These are phyloP conservation scores for Mallotus japonicus DNA, from an alignment of 441 rosid genomes.

Conservation along the genomic window DNA sequence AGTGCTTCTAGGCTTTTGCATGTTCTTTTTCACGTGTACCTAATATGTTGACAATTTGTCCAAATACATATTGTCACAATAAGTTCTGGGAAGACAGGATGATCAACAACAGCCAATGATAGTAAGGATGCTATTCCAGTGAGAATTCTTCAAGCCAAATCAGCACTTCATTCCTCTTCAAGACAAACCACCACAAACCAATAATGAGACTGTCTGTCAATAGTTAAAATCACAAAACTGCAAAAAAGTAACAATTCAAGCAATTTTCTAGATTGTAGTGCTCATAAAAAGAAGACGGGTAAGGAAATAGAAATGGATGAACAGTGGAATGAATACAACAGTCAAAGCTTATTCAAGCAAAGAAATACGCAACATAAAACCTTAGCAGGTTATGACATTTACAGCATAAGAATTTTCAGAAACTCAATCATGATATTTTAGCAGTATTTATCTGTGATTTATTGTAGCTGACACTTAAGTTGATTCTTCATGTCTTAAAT, in stretches of 20 bases:
- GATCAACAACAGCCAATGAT: background rate
- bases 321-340: too few relatives aligned
- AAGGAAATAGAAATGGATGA: background rate
- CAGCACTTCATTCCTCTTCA: slow-evolving; percentile 83
- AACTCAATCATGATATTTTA: background rate
- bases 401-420: background rate
- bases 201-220: slow-evolving; percentile 11
- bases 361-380: background rate
- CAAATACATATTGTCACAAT: background rate
- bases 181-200: slow-evolving; percentile 13
- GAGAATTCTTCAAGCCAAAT: slow-evolving; percentile 81
- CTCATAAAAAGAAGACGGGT: too few relatives aligned
- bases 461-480: too few relatives aligned
- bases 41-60: too few relatives aligned
- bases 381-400: background rate
- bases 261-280: too few relatives aligned
- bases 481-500: background rate
- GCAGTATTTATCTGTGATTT: background rate
- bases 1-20: too few relatives aligned
- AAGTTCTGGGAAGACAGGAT: background rate
- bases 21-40: too few relatives aligned
- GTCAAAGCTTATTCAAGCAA: background rate
- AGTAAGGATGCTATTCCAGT: slow-evolving; percentile 31
- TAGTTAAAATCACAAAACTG: background rate
- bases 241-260: too few relatives aligned